Evolutionary conservation across 2,329 filamentous ascomycete genomes (phyloP).

Genomic region (Byssothecium circinans): DNA sequence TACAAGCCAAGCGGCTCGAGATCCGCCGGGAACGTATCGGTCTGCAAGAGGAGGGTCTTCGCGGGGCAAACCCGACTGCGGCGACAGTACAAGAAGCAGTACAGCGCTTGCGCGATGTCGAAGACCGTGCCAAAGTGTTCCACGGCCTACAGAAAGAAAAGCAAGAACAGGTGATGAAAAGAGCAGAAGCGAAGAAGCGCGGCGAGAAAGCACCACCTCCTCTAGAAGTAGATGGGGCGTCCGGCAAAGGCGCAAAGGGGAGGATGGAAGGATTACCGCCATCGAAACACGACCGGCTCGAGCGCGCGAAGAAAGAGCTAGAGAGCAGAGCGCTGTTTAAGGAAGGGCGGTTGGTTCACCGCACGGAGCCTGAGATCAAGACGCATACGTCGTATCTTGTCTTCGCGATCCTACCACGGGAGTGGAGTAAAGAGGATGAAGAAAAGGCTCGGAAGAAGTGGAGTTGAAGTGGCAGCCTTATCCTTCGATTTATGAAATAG

Average conservation of each 20-base stretch:
- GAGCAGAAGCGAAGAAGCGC: slow-evolving; percentile 40
- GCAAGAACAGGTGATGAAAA: slow-evolving; percentile 48
- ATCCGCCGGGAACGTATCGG: slow-evolving; percentile 81
- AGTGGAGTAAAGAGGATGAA: slow-evolving; percentile 85
- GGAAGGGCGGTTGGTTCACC: slow-evolving; percentile 76
- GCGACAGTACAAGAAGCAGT: slow-evolving; percentile 80
- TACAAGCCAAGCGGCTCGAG: slow-evolving; percentile 77
- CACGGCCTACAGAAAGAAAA: slow-evolving; percentile 52
- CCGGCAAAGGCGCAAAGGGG: slow-evolving; percentile 15
- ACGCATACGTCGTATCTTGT: slow-evolving; percentile 97
- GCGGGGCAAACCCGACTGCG: slow-evolving; percentile 69
- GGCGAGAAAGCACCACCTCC: slow-evolving; percentile 29
- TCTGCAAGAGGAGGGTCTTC: slow-evolving; percentile 65
- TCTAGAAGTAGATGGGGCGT: slow-evolving; percentile 21
- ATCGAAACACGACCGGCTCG: slow-evolving; percentile 34
- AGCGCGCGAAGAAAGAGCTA: slow-evolving; percentile 29
- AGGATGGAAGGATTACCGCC: slow-evolving; percentile 26
- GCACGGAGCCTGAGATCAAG: slow-evolving; percentile 85
- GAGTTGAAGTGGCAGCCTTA: slow-evolving; percentile 11
- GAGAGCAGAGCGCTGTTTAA: slow-evolving; percentile 57
- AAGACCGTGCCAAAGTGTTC: slow-evolving; percentile 67
- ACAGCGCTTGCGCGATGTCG: slow-evolving; percentile 70
- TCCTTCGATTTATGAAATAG: too few relatives aligned
- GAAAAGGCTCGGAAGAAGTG: slow-evolving; percentile 57
- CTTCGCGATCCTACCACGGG: slow-evolving; percentile 84